Evolutionary conservation across 2,329 filamentous ascomycete genomes (phyloP), one percentile per base, ranked within the genome.

Genomic region (Pseudofabraea citricarpa): DNA sequence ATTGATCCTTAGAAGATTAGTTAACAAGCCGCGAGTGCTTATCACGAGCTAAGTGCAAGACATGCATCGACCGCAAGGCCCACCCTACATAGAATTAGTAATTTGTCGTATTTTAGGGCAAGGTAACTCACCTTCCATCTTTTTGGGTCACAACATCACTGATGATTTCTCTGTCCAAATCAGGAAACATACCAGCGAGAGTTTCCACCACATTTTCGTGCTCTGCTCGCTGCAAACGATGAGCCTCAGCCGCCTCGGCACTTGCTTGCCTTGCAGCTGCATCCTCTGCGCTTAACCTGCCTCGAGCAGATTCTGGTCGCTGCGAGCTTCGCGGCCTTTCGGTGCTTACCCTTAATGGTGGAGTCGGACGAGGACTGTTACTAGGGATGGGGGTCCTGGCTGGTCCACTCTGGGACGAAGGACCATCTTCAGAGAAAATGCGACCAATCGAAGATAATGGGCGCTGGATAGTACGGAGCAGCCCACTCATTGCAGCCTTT

Each of bases 111-210:
- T 26, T 22, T 29, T 27, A 24, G 8, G 7, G n/a, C 29, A 36
- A 15, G 38, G 15, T 37, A 32, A 77, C 86, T 70, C 65, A 91
- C 89, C 88, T 81, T 61, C 93, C 94, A 66, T 96, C 85, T 68
- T 98, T 96, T 70, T 94, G 81, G 63, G 91, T 83, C 20, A 98
- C 93, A 31, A 98, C 93, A 68, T 98, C 93, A 57, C 90, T 90
- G 60, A 98, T 97, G 27, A 98, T 78, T 38, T 98, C 94, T 57
- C 82, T 81, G 64, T 98, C 93, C 40, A 98, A 71, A 60, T 94
- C 90, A 1, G 93, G 93, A 63, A 98, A 98, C 93, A 98, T 98
- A 56, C 89, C 86, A 37, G 88, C 83, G 45, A 98, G 69, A 26
- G 93, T 97, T 67, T 97, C 93, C 3, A 97, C 91, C 6, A 98